These are phyloP conservation scores for Amaranthus tricolor DNA, from an alignment of 179 eudicot species.

Conservation along the genomic window DNA sequence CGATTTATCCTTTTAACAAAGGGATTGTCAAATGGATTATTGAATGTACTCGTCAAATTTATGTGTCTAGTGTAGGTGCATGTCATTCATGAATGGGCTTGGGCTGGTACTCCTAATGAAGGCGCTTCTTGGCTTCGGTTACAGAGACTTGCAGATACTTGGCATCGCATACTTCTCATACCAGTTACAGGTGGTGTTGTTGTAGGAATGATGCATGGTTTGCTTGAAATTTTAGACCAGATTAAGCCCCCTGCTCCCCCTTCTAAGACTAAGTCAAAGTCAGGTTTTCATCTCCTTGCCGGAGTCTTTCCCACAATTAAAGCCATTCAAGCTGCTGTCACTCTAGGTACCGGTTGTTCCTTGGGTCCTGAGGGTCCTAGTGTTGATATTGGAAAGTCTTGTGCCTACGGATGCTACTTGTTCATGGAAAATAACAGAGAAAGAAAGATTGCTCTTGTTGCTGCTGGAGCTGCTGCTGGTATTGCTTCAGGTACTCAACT, in stretches of 20 bases:
- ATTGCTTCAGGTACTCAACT: conserved; percentile 68
- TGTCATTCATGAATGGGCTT: conserved; percentile 92
- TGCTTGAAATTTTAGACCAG: conserved; percentile 80
- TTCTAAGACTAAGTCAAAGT: conserved; percentile 55
- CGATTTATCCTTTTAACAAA: background rate
- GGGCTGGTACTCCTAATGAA: conserved; percentile 99
- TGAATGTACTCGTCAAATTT: background rate
- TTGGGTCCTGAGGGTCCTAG: conserved; percentile 99
- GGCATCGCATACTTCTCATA: conserved; percentile 90
- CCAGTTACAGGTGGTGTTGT: conserved; percentile 94
- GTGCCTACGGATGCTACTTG: conserved; percentile 83
- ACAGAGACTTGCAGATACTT: conserved; percentile 89
- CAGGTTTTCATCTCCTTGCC: conserved; percentile 64
- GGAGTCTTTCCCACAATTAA: conserved; percentile 72
- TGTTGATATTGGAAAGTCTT: conserved; percentile 96
- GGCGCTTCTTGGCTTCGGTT: conserved; percentile 99
- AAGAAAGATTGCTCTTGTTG: conserved; percentile 92
- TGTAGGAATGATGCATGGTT: conserved; percentile 97
- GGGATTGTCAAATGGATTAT: too few relatives aligned
- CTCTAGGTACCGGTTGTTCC: conserved; percentile 94
- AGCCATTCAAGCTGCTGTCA: conserved; percentile 94
- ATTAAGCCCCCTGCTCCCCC: conserved; percentile 42
- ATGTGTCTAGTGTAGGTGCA: conserved; percentile 47
- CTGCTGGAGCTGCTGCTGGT: conserved; percentile 99
- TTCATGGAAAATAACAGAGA: conserved; percentile 90